Base-by-base conservation (phyloP, 441 rosid species). In the Corymbia citriodora region DNA sequence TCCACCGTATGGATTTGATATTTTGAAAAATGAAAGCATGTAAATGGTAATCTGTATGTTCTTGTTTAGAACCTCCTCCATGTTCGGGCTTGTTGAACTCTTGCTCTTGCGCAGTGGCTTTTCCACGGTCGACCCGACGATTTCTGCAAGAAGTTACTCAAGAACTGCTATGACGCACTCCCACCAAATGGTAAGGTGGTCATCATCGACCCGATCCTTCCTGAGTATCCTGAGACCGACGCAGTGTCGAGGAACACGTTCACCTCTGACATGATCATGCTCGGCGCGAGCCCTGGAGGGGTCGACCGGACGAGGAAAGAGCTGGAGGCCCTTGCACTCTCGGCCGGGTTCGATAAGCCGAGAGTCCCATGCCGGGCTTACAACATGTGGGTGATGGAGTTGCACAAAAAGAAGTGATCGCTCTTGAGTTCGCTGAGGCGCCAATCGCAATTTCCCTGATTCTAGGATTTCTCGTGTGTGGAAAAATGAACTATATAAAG, bases 131-230 rank as follows among this genome's bases (percentile, higher is more conserved):
- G 86, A 88, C 54, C 53, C 49, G 91, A 89, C 36, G 85, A 89
- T 14, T n/a, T 40, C 49, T 90, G 91, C 88, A 33, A 49, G 27
- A 90, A 9, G 12, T 55, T 87, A 33, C 31, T 90, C 85, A 52
- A 86, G 63, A 40, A 87, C 55, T 87, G 91, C 19, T 27, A 31
- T 11, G 45, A 90, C 16, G 88, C 91, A 12, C 45, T 90, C 86
- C 91, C 88, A 6, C 50, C 53, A 48, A 85, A 63, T 59, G 89
- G 91, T 19, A 90, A 65, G 88, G 91, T 25, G 91, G 48, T 90
- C 40, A 87, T 87, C 50, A 7, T 29, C 3, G 89, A 90, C 55
- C 87, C 57, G 9, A 40, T 87, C 40, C 33, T 87, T 23, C 85
- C 91, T 0, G 4, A 87, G 12, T 7, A n/a, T 1, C 89, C 74